Evolutionary conservation across 2,329 filamentous ascomycete genomes (phyloP).

Genomic region (Aspergillus bombycis): DNA sequence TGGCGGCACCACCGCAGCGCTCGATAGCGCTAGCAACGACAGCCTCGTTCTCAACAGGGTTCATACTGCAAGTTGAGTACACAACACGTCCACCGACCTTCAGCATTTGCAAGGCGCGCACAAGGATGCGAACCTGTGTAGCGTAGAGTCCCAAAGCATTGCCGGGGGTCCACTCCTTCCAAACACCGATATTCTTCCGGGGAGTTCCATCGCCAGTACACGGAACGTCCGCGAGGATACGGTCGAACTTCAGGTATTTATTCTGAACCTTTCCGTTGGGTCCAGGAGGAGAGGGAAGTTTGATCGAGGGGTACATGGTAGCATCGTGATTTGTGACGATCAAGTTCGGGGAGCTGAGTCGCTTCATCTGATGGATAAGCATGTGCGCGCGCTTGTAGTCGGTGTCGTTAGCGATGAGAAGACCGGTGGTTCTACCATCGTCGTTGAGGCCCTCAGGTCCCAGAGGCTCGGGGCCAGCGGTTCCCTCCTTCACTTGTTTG

Average conservation of each 20-base stretch:
- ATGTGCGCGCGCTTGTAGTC: conserved; percentile 98
- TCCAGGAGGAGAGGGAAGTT: conserved; percentile 65
- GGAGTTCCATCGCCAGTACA: conserved; percentile 94
- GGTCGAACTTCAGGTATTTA: conserved; percentile 91
- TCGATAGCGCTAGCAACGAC: conserved; percentile 87
- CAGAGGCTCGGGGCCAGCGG: conserved; percentile 54
- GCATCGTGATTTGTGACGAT: conserved; percentile 98
- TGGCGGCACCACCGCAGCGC: conserved; percentile 79
- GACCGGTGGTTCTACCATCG: conserved; percentile 83
- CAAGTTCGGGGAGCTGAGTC: conserved; percentile 92
- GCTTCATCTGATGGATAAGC: conserved; percentile 96
- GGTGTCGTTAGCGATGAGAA: conserved; percentile 92
- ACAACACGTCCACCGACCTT: conserved; percentile 94
- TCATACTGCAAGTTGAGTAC: conserved; percentile 99
- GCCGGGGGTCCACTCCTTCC: conserved; percentile 91
- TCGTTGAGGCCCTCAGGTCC: conserved; percentile 64
- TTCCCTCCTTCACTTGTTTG: conserved; percentile 63
- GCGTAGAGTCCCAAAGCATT: conserved; percentile 85
- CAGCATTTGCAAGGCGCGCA: conserved; percentile 90
- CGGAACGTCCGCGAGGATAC: conserved; percentile 93
- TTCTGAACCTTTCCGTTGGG: conserved; percentile 58
- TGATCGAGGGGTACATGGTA: conserved; percentile 90
- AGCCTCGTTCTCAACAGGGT: conserved; percentile 95
- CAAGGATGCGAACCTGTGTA: conserved; percentile 86
- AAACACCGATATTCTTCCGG: conserved; percentile 90